These are phyloP conservation scores for Colletotrichum lupini DNA, from an alignment of 2,329 filamentous ascomycete species.

Conservation along the genomic window DNA sequence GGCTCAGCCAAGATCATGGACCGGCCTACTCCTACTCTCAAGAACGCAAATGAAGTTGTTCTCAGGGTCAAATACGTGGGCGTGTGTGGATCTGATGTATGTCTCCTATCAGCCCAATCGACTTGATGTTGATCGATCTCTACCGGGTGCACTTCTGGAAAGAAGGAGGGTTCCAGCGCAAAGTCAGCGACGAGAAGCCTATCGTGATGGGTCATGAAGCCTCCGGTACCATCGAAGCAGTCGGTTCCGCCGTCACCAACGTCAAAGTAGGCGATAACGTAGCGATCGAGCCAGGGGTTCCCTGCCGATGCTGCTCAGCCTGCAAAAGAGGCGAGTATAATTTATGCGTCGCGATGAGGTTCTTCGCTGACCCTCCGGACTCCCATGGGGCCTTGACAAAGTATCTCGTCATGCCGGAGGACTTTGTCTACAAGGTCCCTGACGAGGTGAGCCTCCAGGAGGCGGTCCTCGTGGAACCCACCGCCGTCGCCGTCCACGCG, in stretches of 20 bases:
- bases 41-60: conserved; percentile 41
- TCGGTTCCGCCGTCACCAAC: conserved; percentile 67
- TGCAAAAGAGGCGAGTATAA: conserved; percentile 85
- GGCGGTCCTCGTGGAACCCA: conserved; percentile 26
- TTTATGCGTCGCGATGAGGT: conserved; percentile 81
- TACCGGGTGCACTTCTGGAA: conserved; percentile 31
- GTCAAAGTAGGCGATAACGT: conserved; percentile 78
- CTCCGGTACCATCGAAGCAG: conserved; percentile 73
- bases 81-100: conserved; percentile 30
- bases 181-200: conserved; percentile 41
- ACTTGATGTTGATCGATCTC: background rate
- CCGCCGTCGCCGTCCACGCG: conserved; percentile 21
- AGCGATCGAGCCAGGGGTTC: conserved; percentile 83
- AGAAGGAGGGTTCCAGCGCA: conserved; percentile 32
- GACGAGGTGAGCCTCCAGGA: conserved; percentile 59
- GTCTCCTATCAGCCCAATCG: background rate
- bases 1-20: conserved; percentile 37
- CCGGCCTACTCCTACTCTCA: conserved; percentile 37
- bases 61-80: conserved; percentile 40
- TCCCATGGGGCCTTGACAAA: conserved; percentile 80
- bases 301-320: conserved; percentile 77
- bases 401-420: conserved; percentile 80
- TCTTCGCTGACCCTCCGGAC: conserved; percentile 86
- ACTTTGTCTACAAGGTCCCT: conserved; percentile 87
- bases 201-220: conserved; percentile 59